Evolutionary conservation across 306 rosid genomes (phyloP).

Genomic region (Quillaja saponaria): DNA sequence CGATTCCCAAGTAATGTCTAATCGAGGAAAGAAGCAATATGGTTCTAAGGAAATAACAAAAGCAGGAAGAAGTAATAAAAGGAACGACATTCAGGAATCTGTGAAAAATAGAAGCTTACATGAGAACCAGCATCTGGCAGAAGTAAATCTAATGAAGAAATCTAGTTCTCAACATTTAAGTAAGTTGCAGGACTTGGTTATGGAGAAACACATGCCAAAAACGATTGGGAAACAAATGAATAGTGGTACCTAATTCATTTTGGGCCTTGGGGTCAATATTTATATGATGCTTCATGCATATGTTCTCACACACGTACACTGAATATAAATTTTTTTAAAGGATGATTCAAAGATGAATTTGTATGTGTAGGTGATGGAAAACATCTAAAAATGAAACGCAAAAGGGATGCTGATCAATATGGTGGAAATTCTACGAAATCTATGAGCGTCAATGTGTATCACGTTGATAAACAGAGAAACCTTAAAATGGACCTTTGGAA

Average conservation of each 20-base stretch:
- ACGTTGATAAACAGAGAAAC: constrained; percentile 35
- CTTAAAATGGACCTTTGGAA: constrained; percentile 39
- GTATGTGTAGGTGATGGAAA: constrained; percentile 45
- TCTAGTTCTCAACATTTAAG: constrained; percentile 37
- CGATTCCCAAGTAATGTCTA: constrained; percentile 35
- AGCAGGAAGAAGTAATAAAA: constrained; percentile 37
- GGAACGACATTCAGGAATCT: constrained; percentile 39
- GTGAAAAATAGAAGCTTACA: constrained; percentile 44
- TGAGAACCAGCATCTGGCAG: constrained; percentile 44
- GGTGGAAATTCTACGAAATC: constrained; percentile 49
- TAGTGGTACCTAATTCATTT: constrained; percentile 49
- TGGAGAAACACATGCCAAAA: constrained; percentile 45
- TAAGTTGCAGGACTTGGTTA: constrained; percentile 33
- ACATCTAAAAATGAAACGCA: constrained; percentile 50
- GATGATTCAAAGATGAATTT: constrained; percentile 13
- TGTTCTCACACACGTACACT: constrained; percentile 3
- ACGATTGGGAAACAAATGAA: constrained; percentile 43
- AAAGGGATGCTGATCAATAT: constrained; percentile 50
- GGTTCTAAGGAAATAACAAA: constrained; percentile 41
- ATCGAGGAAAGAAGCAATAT: constrained; percentile 51
- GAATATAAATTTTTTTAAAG: constrained; percentile 7
- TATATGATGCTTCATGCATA: constrained; percentile 10
- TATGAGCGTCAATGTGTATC: constrained; percentile 41
- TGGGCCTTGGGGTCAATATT: constrained; percentile 16
- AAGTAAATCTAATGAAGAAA: constrained; percentile 44